Conservation (phyloP, 108 stramenopile species). For the Aurantiochytrium sp. region DNA sequence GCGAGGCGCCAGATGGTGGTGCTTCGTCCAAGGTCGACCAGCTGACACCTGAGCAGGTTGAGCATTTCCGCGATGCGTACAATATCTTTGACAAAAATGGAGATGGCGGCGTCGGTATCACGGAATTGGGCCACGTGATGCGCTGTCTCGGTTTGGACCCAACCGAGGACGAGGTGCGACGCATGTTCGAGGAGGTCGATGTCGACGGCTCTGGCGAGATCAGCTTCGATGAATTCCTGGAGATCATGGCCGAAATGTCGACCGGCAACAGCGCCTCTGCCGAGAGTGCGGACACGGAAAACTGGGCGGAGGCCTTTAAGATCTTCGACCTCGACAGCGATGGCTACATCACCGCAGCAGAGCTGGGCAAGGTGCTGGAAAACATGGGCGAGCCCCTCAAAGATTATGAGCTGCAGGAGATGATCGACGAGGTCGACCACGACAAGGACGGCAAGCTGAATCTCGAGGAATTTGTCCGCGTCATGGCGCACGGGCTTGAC, state of each 20-base stretch:
- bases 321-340: background rate
- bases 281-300: background rate
- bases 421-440: background rate
- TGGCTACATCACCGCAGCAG: background rate
- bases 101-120: background rate
- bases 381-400: background rate
- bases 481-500: background rate
- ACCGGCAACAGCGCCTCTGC: background rate
- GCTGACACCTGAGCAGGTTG: background rate
- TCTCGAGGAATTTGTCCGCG: background rate
- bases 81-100: constrained; percentile 15
- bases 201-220: background rate
- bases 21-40: background rate
- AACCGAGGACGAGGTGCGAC: background rate
- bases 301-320: background rate
- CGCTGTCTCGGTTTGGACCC: background rate
- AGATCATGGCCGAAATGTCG: constrained; percentile 9
- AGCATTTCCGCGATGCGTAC: constrained; percentile 8
- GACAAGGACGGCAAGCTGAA: background rate
- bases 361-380: background rate
- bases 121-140: background rate
- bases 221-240: background rate
- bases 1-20: too few species aligned
- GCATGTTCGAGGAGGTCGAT: constrained; percentile 14
- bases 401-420: background rate